Evolutionary conservation across 768 basidiomycete genomes (phyloP).

Genomic region (Tricholoma bakamatsutake): DNA sequence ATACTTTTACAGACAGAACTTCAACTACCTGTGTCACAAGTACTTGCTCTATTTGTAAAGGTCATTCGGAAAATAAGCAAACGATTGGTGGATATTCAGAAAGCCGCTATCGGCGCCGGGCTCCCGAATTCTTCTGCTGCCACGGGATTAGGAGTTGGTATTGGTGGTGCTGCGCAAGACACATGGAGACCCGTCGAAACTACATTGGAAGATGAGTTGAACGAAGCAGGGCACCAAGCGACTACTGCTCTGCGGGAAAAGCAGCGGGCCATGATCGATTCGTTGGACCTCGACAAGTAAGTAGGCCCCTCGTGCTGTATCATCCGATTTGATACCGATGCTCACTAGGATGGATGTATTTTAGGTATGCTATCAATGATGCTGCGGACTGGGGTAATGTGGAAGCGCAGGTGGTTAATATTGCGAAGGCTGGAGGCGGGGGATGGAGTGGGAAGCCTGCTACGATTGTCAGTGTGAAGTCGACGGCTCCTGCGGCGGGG

Average conservation of each 20-base stretch:
- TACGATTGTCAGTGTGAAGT: slow-evolving; percentile 75
- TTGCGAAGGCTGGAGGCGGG: slow-evolving; percentile 25
- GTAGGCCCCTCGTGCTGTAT: slow-evolving; percentile 24
- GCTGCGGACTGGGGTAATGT: slow-evolving; percentile 70
- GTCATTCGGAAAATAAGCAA: slow-evolving; percentile 80
- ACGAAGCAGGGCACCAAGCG: slow-evolving; percentile 73
- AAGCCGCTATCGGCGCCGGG: slow-evolving; percentile 63
- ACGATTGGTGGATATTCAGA: slow-evolving; percentile 70
- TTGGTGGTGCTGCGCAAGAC: slow-evolving; percentile 3
- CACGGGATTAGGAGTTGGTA: not conserved
- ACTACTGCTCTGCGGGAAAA: slow-evolving; percentile 62
- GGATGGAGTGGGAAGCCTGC: slow-evolving; percentile 35
- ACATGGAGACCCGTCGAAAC: slow-evolving; percentile 40
- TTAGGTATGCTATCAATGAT: slow-evolving; percentile 73
- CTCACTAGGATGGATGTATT: slow-evolving; percentile 12
- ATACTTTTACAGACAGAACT: slow-evolving; percentile 56
- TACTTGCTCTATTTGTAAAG: slow-evolving; percentile 88
- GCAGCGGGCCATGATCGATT: slow-evolving; percentile 84
- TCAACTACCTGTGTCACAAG: slow-evolving; percentile 78
- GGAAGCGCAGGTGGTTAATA: slow-evolving; percentile 61
- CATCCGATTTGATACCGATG: slow-evolving; percentile 8
- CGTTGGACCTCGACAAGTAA: slow-evolving; percentile 84
- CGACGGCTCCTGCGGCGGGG: slow-evolving; percentile 25
- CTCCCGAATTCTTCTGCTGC: slow-evolving; percentile 39
- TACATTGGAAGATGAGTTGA: slow-evolving; percentile 59